phyloP scores from a whole-genome alignment of 306 rosid genomes.

The Cicer cuneatum region DNA sequence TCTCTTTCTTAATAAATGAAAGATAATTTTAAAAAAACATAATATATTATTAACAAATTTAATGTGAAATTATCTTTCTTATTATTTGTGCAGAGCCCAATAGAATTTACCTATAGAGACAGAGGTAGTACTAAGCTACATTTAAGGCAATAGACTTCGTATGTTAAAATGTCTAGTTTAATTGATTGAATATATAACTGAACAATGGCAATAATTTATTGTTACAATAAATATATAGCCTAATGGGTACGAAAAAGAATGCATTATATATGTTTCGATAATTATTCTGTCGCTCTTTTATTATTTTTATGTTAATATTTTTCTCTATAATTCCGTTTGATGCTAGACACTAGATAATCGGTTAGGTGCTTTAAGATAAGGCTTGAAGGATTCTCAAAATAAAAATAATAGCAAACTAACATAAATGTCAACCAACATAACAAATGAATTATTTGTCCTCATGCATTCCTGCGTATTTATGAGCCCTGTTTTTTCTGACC shows the following conservation, averaged over 20 bases:
- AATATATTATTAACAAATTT: too few relatives aligned
- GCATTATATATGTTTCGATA: slow-evolving; percentile 16
- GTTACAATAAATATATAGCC: slow-evolving; percentile 12
- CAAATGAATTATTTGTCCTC: background rate
- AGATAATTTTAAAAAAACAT: too few relatives aligned
- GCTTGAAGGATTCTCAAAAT: slow-evolving; percentile 25
- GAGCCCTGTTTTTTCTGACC: too few relatives aligned
- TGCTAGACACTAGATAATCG: slow-evolving; percentile 29
- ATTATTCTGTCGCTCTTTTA: slow-evolving; percentile 29
- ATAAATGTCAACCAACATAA: slow-evolving; percentile 34
- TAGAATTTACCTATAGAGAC: too few relatives aligned
- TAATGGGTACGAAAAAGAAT: slow-evolving; percentile 38
- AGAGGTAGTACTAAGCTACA: background rate
- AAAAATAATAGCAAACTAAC: slow-evolving; percentile 18
- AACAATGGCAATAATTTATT: slow-evolving; percentile 1
- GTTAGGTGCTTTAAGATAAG: slow-evolving; percentile 41
- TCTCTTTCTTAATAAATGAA: too few relatives aligned
- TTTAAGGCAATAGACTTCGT: slow-evolving; percentile 29
- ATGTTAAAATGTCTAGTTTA: slow-evolving; percentile 16
- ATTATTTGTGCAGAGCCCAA: too few relatives aligned
- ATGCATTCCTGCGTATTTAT: background rate
- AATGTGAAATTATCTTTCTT: too few relatives aligned
- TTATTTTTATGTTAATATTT: background rate
- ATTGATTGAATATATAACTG: slow-evolving; percentile 22
- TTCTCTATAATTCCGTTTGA: slow-evolving; percentile 28